Conservation (phyloP, 2,329 filamentous ascomycete species). For the Pleoardoris graminearum region DNA sequence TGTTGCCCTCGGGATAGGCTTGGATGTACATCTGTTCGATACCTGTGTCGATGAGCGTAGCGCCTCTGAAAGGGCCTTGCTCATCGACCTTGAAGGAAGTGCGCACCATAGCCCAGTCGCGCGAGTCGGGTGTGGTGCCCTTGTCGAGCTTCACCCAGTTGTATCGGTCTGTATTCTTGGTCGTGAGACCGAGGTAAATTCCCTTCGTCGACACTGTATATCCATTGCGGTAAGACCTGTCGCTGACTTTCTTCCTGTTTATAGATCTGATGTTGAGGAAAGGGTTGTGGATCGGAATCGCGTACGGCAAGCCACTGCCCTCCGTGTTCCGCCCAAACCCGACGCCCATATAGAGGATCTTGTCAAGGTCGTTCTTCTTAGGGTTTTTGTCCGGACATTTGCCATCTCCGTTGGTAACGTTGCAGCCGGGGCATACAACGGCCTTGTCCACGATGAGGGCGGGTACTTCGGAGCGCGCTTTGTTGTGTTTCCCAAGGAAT, state of each 20-base stretch:
- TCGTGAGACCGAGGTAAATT: conserved; percentile 12
- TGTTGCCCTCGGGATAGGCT: neutral
- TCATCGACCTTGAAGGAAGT: conserved; percentile 3
- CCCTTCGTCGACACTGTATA: conserved; percentile 12
- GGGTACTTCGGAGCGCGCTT: conserved; percentile 5
- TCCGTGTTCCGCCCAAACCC: conserved; percentile 13
- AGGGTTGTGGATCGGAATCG: conserved; percentile 19
- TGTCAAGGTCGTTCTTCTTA: neutral
- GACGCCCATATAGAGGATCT: conserved; percentile 15
- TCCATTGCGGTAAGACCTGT: neutral
- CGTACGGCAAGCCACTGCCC: conserved; percentile 1
- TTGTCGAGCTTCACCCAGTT: conserved; percentile 9
- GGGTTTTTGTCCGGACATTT: conserved; percentile 1
- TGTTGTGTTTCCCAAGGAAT: conserved; percentile 4
- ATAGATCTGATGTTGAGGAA: conserved; percentile 22
- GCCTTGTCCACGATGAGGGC: conserved; percentile 13
- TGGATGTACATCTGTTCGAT: conserved; percentile 13
- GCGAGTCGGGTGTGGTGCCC: conserved; percentile 5
- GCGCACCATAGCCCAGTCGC: conserved; percentile 11
- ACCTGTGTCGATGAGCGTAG: conserved; percentile 13
- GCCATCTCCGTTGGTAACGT: conserved; percentile 3
- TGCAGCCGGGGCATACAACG: conserved; percentile 12
- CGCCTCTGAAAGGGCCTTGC: neutral
- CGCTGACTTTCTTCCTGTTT: neutral
- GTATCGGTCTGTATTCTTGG: conserved; percentile 5